Percentiles rank a stretch among this genome's conserved stretches.
These are phyloP conservation scores for Aspergillus flavus DNA, from an alignment of 2,329 filamentous ascomycete genomes.

Conservation along the genomic window DNA sequence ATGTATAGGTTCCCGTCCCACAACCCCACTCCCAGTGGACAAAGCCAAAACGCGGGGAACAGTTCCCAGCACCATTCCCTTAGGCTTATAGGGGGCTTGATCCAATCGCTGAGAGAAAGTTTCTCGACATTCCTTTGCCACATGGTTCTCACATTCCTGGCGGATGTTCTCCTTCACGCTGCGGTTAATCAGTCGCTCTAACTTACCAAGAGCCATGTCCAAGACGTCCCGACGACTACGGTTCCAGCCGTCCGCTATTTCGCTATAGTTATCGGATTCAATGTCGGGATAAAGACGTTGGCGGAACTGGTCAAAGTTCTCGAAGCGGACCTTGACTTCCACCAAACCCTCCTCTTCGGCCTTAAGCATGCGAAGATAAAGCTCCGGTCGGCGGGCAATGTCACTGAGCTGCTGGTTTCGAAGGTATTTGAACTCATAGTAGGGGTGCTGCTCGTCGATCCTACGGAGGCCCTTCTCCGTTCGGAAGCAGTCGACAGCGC, in stretches of 20 bases:
- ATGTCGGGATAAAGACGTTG: constrained; percentile 79
- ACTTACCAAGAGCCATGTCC: constrained; percentile 75
- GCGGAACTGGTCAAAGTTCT: constrained; percentile 74
- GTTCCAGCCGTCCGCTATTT: constrained; percentile 94
- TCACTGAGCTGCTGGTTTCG: constrained; percentile 83
- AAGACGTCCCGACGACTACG: constrained; percentile 81
- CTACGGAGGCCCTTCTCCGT: constrained; percentile 93
- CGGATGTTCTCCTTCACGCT: constrained; percentile 93
- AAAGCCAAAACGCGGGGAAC: constrained; percentile 83
- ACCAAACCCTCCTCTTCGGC: constrained; percentile 93
- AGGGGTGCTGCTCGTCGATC: constrained; percentile 93
- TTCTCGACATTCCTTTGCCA: constrained; percentile 84
- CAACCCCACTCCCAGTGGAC: constrained; percentile 80
- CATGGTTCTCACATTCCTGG: constrained; percentile 89
- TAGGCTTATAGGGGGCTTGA: constrained; percentile 93
- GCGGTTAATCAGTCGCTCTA: constrained; percentile 82
- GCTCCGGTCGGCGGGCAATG: constrained; percentile 78
- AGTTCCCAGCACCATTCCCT: constrained; percentile 86
- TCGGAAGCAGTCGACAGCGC: constrained; percentile 81
- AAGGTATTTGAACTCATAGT: constrained; percentile 97
- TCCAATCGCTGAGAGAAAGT: constrained; percentile 88
- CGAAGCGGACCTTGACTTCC: constrained; percentile 78
- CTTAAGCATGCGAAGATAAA: constrained; percentile 96
- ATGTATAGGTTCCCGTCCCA: constrained; percentile 73
- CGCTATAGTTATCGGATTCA: constrained; percentile 92